Conservation (phyloP, 1,284 basidiomycete species). For the Ceratobasidium papillatum region DNA sequence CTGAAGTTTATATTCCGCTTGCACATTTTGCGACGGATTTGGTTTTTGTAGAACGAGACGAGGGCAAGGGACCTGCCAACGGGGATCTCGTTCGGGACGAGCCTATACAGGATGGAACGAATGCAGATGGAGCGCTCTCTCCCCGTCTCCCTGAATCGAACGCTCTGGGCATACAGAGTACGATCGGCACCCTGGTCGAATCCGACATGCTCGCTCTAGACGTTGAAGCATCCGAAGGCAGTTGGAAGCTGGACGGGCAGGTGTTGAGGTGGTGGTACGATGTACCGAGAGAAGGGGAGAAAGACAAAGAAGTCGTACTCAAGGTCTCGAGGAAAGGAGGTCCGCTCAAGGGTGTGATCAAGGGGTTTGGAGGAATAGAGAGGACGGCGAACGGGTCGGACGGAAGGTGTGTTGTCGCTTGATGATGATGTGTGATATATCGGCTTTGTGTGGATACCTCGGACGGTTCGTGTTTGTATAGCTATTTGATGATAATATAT, state of each 20-base stretch:
- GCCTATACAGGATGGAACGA: neutral
- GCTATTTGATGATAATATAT: too few species aligned
- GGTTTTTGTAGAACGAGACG: neutral
- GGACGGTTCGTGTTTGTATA: too few species aligned
- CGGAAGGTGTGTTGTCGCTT: too few species aligned
- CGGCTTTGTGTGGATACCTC: too few species aligned
- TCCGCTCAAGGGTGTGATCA: constrained; percentile 56
- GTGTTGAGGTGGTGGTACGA: constrained; percentile 87
- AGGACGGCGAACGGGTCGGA: too few species aligned
- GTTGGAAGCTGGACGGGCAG: constrained; percentile 72
- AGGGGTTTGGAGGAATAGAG: constrained; percentile 30
- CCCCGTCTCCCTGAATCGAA: neutral
- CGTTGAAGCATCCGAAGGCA: constrained; percentile 61
- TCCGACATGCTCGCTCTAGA: constrained; percentile 54
- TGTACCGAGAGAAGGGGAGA: constrained; percentile 60
- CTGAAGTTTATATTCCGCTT: constrained; percentile 87
- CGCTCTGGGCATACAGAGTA: constrained; percentile 1
- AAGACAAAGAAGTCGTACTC: constrained; percentile 65
- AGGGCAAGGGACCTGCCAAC: too few species aligned
- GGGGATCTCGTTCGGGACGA: too few species aligned
- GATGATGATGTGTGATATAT: too few species aligned
- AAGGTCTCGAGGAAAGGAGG: constrained; percentile 71
- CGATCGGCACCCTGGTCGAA: constrained; percentile 5
- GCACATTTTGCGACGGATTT: constrained; percentile 75
- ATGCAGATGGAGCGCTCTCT: constrained; percentile 8